phyloP scores from a whole-genome alignment of 495 filamentous ascomycete genomes.

The Daldinia childiae region DNA sequence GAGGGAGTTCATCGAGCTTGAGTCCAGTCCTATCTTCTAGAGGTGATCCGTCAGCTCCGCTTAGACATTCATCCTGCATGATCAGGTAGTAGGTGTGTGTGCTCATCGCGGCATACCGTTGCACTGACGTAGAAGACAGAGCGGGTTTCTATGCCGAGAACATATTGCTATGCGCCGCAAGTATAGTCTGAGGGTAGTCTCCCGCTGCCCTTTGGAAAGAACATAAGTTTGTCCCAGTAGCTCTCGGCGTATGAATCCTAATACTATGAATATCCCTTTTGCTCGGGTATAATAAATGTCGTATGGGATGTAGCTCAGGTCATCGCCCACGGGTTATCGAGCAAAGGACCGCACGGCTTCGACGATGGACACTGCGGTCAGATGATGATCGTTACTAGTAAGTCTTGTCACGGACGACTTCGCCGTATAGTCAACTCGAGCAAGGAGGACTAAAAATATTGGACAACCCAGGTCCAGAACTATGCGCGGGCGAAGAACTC shows the following conservation, averaged over 20 bases:
- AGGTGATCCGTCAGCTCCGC: neutral
- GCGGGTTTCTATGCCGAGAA: neutral
- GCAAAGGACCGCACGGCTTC: neutral
- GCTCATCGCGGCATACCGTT: neutral
- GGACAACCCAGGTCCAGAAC: neutral
- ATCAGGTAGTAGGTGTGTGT: neutral
- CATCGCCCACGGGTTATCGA: neutral
- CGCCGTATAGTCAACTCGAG: neutral
- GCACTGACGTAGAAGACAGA: neutral
- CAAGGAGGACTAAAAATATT: neutral
- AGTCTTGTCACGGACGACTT: neutral
- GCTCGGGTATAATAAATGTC: neutral
- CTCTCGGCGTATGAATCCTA: neutral
- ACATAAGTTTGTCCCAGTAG: neutral
- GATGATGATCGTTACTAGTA: neutral
- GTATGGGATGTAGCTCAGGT: neutral
- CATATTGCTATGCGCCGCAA: neutral
- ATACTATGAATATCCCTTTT: neutral
- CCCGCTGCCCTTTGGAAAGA: neutral
- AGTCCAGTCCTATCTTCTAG: neutral
- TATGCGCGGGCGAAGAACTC: slow-evolving; percentile 5
- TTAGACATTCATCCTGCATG: neutral
- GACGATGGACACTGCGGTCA: neutral
- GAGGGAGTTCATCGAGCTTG: neutral
- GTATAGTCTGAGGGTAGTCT: neutral